Evolutionary conservation across 1,284 basidiomycete genomes (phyloP).

Genomic region (Trametes sp.): DNA sequence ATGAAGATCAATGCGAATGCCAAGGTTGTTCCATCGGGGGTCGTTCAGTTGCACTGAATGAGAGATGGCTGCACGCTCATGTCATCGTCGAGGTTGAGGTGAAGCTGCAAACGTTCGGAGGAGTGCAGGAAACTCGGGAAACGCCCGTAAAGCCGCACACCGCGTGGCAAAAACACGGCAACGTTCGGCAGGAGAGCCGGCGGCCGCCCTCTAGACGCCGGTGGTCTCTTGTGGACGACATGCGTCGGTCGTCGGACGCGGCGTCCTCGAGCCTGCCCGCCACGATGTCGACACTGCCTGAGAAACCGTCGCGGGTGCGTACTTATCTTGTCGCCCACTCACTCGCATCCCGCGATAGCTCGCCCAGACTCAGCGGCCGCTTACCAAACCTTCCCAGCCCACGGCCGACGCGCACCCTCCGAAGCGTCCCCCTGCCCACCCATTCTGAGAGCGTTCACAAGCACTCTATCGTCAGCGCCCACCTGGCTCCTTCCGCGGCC

Average conservation of each 20-base stretch:
- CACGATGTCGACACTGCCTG: neutral
- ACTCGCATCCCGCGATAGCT: conserved; percentile 3
- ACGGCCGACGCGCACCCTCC: conserved; percentile 16
- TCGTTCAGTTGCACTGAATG: too few relatives aligned
- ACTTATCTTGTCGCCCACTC: neutral
- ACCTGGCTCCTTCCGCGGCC: neutral
- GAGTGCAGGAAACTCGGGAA: too few relatives aligned
- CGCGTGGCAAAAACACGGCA: neutral
- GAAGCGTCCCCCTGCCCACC: neutral
- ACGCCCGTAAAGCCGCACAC: too few relatives aligned
- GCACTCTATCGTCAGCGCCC: conserved; percentile 1
- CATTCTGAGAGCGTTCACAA: conserved; percentile 6
- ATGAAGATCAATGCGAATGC: too few relatives aligned
- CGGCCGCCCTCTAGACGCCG: neutral
- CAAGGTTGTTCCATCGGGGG: too few relatives aligned
- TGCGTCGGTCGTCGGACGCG: neutral
- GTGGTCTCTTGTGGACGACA: neutral
- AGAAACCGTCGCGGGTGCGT: neutral
- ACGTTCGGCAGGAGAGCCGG: neutral
- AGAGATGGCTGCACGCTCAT: too few relatives aligned
- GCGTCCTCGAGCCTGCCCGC: neutral
- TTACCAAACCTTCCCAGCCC: conserved; percentile 22
- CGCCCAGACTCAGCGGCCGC: neutral
- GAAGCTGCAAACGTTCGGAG: too few relatives aligned
- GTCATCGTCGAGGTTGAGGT: too few relatives aligned